Base-by-base conservation (phyloP, 179 eudicot genomes). In the Nepenthes alata region DNA sequence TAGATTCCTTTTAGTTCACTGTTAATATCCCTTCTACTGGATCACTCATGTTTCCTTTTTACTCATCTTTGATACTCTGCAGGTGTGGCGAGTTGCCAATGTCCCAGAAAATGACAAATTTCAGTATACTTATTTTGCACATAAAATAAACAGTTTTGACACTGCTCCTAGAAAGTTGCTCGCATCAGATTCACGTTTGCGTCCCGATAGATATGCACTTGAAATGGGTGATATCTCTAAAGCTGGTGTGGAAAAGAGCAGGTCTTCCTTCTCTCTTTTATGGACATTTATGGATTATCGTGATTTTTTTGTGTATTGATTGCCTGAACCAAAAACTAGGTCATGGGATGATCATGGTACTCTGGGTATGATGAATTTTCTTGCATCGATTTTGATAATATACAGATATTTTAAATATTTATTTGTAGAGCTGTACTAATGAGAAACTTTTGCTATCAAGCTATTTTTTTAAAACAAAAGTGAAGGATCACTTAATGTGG, bases 151-250 rank as follows among this genome's bases (percentile, higher is more conserved):
- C 70, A 87, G 99, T 74, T 90, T 90, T 64, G 99, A 87, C 68
- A 94, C 96, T 67, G 97, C 97, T 14, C 99, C 97, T 11, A 85
- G 82, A 81, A 90, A 84, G 65, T 69, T 94, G 60, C 71, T 94
- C 73, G 78, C 91, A 8, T 94, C 99, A 13, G 99, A 94, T 80
- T 90, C 99, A 41, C 95, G 99, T 55, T 66, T 94, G 67, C 91
- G 99, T 13, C 91, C 99, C n/a, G 99, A 94, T 69, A 76, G 99
- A 79, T 85, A 72, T 71, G 96, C 99, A 63, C 97, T 94, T 70
- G 99, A 90, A 79, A 82, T 76, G 76, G 94, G 94, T 65, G 97
- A 94, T 70, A 61, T 87, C 15, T 78, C 99, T 41, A 94, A 81
- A 67, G 86, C 99, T 69, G 89, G 97, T 64, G 65, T 91, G 51